phyloP scores from a whole-genome alignment of 768 basidiomycete species.

The Pleurotus djamor region DNA sequence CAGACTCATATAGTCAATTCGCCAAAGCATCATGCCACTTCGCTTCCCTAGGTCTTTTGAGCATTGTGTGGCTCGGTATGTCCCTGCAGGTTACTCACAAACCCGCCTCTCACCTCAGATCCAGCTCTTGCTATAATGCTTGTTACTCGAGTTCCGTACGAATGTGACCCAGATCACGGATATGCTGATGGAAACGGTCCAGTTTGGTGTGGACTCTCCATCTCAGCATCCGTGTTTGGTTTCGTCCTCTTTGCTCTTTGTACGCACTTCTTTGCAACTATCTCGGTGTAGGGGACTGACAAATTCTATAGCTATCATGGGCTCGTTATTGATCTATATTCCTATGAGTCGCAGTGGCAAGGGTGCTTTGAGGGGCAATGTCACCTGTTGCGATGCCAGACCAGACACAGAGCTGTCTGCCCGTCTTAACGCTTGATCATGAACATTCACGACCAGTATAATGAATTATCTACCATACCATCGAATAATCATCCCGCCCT shows the following conservation, averaged over 20 bases:
- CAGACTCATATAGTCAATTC: slow-evolving; percentile 13
- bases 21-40: slow-evolving; percentile 14
- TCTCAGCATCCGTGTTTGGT: neutral
- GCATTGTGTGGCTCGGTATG: slow-evolving; percentile 11
- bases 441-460: too few relatives aligned
- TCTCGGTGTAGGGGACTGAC: neutral
- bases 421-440: neutral
- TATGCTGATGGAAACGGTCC: neutral
- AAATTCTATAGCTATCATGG: neutral
- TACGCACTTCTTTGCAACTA: neutral
- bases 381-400: neutral
- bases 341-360: neutral
- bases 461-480: too few relatives aligned
- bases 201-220: neutral
- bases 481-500: neutral
- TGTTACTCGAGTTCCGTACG: neutral
- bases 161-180: neutral
- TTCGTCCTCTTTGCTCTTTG: neutral
- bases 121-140: neutral
- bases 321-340: neutral
- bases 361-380: neutral
- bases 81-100: neutral
- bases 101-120: neutral
- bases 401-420: neutral
- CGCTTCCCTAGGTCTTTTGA: slow-evolving; percentile 8